phyloP scores from a whole-genome alignment of 1,139 yeast genomes.

The Kodamaea alishanica region DNA sequence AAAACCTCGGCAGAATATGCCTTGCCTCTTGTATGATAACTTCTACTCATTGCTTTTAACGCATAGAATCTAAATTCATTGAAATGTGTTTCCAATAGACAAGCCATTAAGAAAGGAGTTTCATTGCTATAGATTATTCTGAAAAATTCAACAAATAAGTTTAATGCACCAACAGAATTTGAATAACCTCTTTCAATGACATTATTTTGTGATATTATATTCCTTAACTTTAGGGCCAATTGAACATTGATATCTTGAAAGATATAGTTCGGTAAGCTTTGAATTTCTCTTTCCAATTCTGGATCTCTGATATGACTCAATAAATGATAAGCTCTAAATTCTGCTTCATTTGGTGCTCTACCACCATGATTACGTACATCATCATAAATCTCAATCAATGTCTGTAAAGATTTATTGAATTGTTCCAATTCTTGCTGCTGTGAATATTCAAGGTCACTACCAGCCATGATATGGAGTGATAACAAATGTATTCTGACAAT shows the following conservation, averaged over 20 bases:
- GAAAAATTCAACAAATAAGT: constrained; percentile 66
- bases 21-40: constrained; percentile 69
- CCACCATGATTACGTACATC: constrained; percentile 74
- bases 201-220: constrained; percentile 61
- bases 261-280: constrained; percentile 59
- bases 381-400: constrained; percentile 81
- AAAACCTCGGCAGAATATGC: constrained; percentile 54
- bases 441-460: constrained; percentile 71
- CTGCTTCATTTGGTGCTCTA: constrained; percentile 79
- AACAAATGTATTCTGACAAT: constrained; percentile 87
- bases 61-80: constrained; percentile 79
- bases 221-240: constrained; percentile 66
- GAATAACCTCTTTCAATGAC: constrained; percentile 55
- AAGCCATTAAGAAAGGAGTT: constrained; percentile 70
- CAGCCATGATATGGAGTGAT: constrained; percentile 84
- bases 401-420: constrained; percentile 85
- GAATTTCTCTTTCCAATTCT: constrained; percentile 76
- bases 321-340: constrained; percentile 84
- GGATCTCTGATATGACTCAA: constrained; percentile 80
- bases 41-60: constrained; percentile 60
- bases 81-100: constrained; percentile 76
- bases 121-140: constrained; percentile 41
- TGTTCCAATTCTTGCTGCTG: constrained; percentile 96
- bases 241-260: constrained; percentile 59
- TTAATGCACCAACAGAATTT: constrained; percentile 58